phyloP scores from a whole-genome alignment of 345 rosid genomes.

The Gossypium rotundifolium region DNA sequence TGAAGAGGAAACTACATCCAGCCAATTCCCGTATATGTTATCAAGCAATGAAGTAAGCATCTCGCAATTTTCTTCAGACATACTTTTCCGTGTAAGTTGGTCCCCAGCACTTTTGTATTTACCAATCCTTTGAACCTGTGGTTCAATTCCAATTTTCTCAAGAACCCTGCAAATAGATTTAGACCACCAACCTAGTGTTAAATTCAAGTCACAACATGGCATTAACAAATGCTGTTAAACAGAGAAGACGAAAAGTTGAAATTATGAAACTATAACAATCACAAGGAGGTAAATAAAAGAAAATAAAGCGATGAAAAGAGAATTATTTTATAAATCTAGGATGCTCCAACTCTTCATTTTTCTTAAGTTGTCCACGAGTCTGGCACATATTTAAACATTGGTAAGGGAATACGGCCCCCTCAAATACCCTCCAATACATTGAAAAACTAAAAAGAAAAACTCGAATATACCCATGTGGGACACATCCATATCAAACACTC shows the following conservation, averaged over 20 bases:
- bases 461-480: neutral
- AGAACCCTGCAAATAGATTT: conserved; percentile 50
- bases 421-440: neutral
- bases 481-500: neutral
- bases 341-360: neutral
- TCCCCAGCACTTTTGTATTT: conserved; percentile 97
- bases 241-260: neutral
- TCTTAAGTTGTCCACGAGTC: neutral
- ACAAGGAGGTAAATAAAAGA: neutral
- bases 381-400: neutral
- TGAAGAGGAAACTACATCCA: conserved; percentile 67
- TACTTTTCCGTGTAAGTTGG: conserved; percentile 68
- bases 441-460: neutral
- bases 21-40: conserved; percentile 88
- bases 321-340: neutral
- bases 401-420: neutral
- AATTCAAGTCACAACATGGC: conserved; percentile 2
- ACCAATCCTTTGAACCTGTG: conserved; percentile 87
- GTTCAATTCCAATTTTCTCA: conserved; percentile 87
- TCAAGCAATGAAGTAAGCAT: conserved; percentile 88
- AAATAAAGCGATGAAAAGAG: neutral
- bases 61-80: conserved; percentile 92
- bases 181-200: neutral
- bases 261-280: neutral
- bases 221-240: neutral